These are phyloP conservation scores for Macrolepiota fuliginosa DNA, from an alignment of 768 basidiomycete genomes.

Conservation along the genomic window DNA sequence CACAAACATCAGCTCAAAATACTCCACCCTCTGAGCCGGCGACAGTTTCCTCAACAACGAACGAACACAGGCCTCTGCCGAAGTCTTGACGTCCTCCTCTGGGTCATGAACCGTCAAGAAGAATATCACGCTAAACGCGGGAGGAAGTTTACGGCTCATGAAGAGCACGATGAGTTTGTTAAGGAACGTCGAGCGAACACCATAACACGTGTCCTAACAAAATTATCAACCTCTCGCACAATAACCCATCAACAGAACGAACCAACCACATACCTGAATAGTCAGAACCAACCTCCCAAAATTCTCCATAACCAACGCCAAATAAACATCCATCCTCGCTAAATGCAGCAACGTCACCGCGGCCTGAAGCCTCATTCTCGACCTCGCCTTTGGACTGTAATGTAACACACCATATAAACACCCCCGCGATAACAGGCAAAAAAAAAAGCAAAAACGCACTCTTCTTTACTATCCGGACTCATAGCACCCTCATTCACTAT, in stretches of 20 bases:
- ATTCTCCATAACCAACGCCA: conserved; percentile 50
- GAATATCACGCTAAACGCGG: conserved; percentile 79
- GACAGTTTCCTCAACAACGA: conserved; percentile 44
- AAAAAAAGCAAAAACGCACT: conserved; percentile 29
- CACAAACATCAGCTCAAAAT: conserved; percentile 80
- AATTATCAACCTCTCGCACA: neutral
- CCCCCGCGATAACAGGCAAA: conserved; percentile 7
- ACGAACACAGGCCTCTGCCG: conserved; percentile 59
- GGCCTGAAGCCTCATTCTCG: conserved; percentile 82
- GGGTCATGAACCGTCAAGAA: conserved; percentile 93
- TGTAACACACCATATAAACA: neutral
- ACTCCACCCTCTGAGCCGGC: conserved; percentile 57
- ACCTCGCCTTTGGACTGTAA: conserved; percentile 56
- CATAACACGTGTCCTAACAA: conserved; percentile 81
- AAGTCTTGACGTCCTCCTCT: conserved; percentile 70
- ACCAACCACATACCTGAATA: conserved; percentile 66
- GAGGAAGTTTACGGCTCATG: conserved; percentile 59
- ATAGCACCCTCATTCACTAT: conserved; percentile 69
- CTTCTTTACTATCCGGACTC: conserved; percentile 39
- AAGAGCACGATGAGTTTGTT: conserved; percentile 68
- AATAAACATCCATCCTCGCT: conserved; percentile 55
- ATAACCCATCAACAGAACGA: neutral
- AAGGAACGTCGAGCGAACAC: conserved; percentile 79
- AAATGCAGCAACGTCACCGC: conserved; percentile 80
- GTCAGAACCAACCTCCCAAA: conserved; percentile 72